Conservation (phyloP, 768 basidiomycete species). For the Chiua virens region DNA sequence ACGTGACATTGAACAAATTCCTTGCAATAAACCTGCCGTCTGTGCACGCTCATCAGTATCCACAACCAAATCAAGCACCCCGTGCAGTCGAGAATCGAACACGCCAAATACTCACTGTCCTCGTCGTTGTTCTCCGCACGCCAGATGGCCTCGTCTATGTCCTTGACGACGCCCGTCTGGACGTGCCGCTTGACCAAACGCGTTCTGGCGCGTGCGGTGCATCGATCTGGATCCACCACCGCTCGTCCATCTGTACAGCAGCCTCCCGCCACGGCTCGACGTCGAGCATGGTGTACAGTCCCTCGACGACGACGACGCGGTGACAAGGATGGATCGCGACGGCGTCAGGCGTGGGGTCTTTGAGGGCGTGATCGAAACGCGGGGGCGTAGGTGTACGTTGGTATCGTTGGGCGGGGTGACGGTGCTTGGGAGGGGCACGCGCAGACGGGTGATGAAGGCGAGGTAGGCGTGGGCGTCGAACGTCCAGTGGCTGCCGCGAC, state of each 20-base stretch:
- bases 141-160: constrained; percentile 61
- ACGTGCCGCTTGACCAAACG: constrained; percentile 75
- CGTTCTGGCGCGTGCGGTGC: constrained; percentile 49
- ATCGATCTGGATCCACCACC: constrained; percentile 71
- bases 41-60: constrained; percentile 23
- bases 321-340: constrained; percentile 59
- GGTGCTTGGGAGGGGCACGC: constrained; percentile 27
- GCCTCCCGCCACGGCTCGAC: constrained; percentile 71
- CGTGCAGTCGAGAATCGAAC: no score
- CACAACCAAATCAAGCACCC: not conserved
- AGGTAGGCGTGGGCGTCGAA: constrained; percentile 79
- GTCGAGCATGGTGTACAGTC: constrained; percentile 82
- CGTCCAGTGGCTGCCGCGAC: constrained; percentile 89
- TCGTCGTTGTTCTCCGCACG: constrained; percentile 78
- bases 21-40: constrained; percentile 44
- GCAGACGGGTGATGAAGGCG: constrained; percentile 60
- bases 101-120: constrained; percentile 70
- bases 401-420: not conserved
- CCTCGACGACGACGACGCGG: constrained; percentile 84
- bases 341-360: constrained; percentile 73
- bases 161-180: constrained; percentile 69
- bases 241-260: constrained; percentile 66
- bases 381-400: constrained; percentile 59
- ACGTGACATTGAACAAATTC: constrained; percentile 41
- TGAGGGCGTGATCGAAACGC: constrained; percentile 86